Conservation (phyloP, 2,329 filamentous ascomycete genomes). For the Exophiala alcalophila region DNA sequence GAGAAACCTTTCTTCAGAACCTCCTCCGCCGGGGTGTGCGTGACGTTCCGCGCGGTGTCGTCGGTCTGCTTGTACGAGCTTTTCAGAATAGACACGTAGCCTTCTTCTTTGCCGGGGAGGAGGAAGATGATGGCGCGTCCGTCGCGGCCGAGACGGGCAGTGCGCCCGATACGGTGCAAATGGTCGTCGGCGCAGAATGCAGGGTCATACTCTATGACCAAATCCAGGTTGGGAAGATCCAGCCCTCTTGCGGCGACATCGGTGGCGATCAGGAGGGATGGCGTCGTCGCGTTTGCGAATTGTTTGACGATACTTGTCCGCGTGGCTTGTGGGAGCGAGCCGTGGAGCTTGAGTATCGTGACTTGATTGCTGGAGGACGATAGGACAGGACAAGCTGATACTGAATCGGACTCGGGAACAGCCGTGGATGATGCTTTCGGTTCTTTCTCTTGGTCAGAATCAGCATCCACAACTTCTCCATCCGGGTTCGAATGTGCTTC, state of each 20-base stretch:
- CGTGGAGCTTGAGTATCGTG: constrained; percentile 82
- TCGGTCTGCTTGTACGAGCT: constrained; percentile 61
- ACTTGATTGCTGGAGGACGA: constrained; percentile 74
- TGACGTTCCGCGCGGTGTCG: constrained; percentile 57
- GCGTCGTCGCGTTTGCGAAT: constrained; percentile 70
- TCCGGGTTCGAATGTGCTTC: no score
- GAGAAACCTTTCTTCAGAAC: constrained; percentile 65
- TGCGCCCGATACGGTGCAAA: constrained; percentile 89
- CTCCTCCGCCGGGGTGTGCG: constrained; percentile 62
- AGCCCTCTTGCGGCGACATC: constrained; percentile 94
- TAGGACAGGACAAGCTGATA: constrained; percentile 67
- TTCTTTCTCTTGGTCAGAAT: constrained; percentile 19
- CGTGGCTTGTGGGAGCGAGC: constrained; percentile 81
- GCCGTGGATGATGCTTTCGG: constrained; percentile 7
- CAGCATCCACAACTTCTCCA: no score
- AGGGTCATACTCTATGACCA: constrained; percentile 94
- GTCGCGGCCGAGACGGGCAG: constrained; percentile 83
- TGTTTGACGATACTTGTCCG: constrained; percentile 81
- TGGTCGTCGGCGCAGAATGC: constrained; percentile 93
- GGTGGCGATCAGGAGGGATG: constrained; percentile 84
- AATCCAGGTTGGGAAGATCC: constrained; percentile 89
- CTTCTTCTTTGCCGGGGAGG: constrained; percentile 85
- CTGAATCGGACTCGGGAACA: constrained; percentile 44
- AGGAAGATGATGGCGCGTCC: constrained; percentile 88
- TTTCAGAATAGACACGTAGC: constrained; percentile 76